Evolutionary conservation across 2,329 filamentous ascomycete species (phyloP).

Genomic region (Xylariaceae sp.): DNA sequence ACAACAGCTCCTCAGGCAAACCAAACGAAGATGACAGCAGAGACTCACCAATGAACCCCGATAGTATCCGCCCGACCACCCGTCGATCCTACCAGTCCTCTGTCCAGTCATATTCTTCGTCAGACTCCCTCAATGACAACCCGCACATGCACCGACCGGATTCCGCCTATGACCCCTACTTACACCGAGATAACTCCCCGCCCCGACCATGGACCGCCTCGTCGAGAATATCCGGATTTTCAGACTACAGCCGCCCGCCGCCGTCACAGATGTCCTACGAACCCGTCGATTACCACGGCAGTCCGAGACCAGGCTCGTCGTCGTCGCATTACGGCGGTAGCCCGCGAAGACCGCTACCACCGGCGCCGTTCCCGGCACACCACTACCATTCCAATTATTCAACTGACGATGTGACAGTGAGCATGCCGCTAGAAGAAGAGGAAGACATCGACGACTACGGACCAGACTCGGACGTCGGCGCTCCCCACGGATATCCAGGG

Average conservation of each 20-base stretch:
- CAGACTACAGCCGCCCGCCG: slow-evolving; percentile 66
- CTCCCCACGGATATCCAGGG: slow-evolving; percentile 50
- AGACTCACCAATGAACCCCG: slow-evolving; percentile 39
- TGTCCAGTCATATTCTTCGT: slow-evolving; percentile 42
- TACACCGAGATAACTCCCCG: slow-evolving; percentile 46
- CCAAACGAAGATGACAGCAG: slow-evolving; percentile 23
- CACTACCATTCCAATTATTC: slow-evolving; percentile 48
- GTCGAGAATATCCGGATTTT: slow-evolving; percentile 39
- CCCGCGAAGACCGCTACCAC: slow-evolving; percentile 78
- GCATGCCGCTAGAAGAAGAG: slow-evolving; percentile 61
- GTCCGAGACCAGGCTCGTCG: slow-evolving; percentile 82
- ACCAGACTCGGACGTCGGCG: slow-evolving; percentile 50
- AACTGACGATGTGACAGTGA: slow-evolving; percentile 63
- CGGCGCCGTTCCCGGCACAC: slow-evolving; percentile 67
- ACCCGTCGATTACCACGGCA: slow-evolving; percentile 82
- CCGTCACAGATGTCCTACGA: slow-evolving; percentile 72
- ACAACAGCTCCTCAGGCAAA: slow-evolving; percentile 8
- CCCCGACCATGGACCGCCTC: slow-evolving; percentile 55
- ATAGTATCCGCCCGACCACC: slow-evolving; percentile 41
- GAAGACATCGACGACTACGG: slow-evolving; percentile 66
- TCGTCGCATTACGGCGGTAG: slow-evolving; percentile 85
- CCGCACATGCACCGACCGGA: slow-evolving; percentile 59
- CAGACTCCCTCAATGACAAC: slow-evolving; percentile 51
- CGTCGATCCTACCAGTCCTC: slow-evolving; percentile 50
- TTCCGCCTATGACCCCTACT: slow-evolving; percentile 56